Evolutionary conservation across 2,329 filamentous ascomycete species (phyloP).

Genomic region (Xylariaceae sp.): DNA sequence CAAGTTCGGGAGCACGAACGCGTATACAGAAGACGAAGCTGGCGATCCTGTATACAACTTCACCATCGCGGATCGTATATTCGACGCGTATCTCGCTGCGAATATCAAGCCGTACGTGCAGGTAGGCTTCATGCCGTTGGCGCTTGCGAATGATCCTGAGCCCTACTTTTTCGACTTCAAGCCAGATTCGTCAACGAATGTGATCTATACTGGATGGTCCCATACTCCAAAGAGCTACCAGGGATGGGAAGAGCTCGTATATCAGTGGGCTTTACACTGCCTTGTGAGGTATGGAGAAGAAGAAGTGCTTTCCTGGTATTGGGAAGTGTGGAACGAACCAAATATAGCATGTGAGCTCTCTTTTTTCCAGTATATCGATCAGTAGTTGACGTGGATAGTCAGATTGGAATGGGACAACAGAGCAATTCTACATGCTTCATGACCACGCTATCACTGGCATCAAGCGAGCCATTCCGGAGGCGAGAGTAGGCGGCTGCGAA

Average conservation of each 20-base stretch:
- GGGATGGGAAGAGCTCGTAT: not conserved
- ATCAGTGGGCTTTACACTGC: constrained; percentile 1
- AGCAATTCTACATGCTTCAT: not conserved
- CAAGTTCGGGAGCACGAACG: constrained; percentile 1
- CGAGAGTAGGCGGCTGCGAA: not conserved
- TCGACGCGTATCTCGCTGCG: constrained; percentile 1
- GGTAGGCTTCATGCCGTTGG: constrained; percentile 1
- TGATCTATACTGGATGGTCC: constrained; percentile 1
- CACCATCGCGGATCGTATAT: constrained; percentile 1
- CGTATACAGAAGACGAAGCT: constrained; percentile 1
- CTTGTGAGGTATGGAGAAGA: not conserved
- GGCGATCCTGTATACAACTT: constrained; percentile 1
- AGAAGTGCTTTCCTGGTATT: constrained; percentile 1
- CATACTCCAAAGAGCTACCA: not conserved
- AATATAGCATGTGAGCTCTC: constrained; percentile 1
- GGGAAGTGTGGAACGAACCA: constrained; percentile 2
- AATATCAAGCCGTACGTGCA: constrained; percentile 1
- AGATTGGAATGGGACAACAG: constrained; percentile 1
- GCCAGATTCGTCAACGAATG: not conserved
- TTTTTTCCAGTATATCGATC: not conserved
- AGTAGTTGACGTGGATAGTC: not conserved
- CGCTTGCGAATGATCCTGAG: not conserved
- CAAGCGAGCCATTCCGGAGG: not conserved
- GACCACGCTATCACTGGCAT: constrained; percentile 1
- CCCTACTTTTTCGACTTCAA: constrained; percentile 1